Evolutionary conservation across 2,329 filamentous ascomycete species (phyloP).

Genomic region (Monilinia fructigena): DNA sequence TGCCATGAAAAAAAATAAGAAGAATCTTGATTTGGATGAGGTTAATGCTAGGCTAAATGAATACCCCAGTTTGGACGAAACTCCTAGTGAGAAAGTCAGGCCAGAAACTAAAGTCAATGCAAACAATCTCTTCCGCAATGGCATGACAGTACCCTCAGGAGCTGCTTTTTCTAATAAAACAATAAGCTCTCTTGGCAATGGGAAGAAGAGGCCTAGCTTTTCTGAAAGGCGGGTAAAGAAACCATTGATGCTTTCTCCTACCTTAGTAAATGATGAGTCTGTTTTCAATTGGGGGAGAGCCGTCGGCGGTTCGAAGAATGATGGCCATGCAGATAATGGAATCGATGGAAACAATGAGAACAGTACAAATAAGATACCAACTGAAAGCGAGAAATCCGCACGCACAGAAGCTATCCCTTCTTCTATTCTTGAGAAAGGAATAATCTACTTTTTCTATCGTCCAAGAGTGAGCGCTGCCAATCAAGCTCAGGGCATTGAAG

Average conservation of each 20-base stretch:
- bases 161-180: too few species aligned
- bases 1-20: neutral
- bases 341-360: neutral
- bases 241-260: neutral
- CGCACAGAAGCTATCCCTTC: constrained; percentile 42
- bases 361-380: neutral
- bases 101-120: too few species aligned
- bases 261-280: constrained; percentile 27
- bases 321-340: constrained; percentile 25
- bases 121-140: neutral
- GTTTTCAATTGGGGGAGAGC: constrained; percentile 25
- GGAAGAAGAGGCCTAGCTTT: neutral
- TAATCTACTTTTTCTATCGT: constrained; percentile 89
- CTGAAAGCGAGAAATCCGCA: neutral
- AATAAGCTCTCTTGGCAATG: too few species aligned
- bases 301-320: constrained; percentile 39
- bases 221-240: neutral
- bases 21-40: neutral
- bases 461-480: constrained; percentile 72
- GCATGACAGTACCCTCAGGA: too few species aligned
- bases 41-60: neutral
- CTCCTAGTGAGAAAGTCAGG: neutral
- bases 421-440: constrained; percentile 76
- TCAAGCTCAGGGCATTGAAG: constrained; percentile 60
- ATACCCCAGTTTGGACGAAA: neutral